phyloP scores from a whole-genome alignment of 129 eudicot species.

The Pittosporum tobira region DNA sequence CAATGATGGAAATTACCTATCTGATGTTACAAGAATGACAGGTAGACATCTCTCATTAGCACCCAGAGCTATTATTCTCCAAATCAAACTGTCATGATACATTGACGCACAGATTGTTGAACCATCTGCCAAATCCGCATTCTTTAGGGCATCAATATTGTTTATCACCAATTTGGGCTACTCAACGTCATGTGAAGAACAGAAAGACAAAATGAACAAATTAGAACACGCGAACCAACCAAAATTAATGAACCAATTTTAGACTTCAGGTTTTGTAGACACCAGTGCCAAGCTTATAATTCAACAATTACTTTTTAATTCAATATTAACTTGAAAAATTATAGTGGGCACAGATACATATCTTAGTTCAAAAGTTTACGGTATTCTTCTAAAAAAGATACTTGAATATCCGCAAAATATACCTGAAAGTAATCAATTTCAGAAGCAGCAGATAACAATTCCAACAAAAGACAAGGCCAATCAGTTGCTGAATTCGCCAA shows the following conservation, averaged over 20 bases:
- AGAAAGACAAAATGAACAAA: conserved; percentile 11
- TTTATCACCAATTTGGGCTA: conserved; percentile 91
- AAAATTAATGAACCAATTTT: not conserved
- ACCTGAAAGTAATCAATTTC: conserved; percentile 92
- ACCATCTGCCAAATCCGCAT: conserved; percentile 52
- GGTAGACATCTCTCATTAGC: conserved; percentile 87
- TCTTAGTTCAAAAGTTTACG: not conserved
- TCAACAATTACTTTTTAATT: not conserved
- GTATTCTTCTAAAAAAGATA: not conserved
- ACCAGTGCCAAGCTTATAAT: not conserved
- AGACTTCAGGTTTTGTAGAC: not conserved
- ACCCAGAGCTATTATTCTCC: conserved; percentile 90
- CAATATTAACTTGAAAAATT: not conserved
- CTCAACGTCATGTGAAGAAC: conserved; percentile 15
- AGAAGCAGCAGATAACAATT: conserved; percentile 73
- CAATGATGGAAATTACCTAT: conserved; percentile 42
- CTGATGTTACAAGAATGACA: conserved; percentile 71
- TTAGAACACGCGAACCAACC: conserved; percentile 5
- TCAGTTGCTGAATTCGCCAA: conserved; percentile 86
- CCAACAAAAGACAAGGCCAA: conserved; percentile 86
- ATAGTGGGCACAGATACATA: not conserved
- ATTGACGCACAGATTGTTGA: conserved; percentile 57
- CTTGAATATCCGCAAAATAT: not conserved
- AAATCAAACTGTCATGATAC: conserved; percentile 90
- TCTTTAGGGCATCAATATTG: conserved; percentile 74